Evolutionary conservation across 148 eudicot species (phyloP), one percentile per base, ranked within the genome.

Genomic region (Beta vulgaris): DNA sequence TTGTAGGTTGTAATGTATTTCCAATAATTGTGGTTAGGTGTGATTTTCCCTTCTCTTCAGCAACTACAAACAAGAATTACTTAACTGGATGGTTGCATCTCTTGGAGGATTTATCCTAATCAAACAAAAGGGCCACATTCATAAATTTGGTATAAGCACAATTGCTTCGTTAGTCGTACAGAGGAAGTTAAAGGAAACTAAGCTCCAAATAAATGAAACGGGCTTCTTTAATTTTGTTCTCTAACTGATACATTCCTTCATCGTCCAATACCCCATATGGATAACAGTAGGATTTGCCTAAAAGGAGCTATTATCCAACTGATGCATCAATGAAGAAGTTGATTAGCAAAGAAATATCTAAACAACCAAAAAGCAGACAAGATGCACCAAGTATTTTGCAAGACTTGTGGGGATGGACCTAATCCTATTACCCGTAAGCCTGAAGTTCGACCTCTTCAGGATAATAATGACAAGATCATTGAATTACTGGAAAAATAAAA

Each of bases 381-480:
- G 89, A 77, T 73, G 63, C 87, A 55, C 97, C 98, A 55, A 96
- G 92, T 66, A 82, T 92, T 67, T 96, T 68, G 99, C 99, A 54
- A 92, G 88, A 64, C 85, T 96, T 21, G 92, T 96, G 99, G 99
- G 99, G 73, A 89, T 96, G 87, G 99, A 96, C 62, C 76, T n/a
- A n/a, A n/a, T n/a, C n/a, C n/a, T 79, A 34, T 76, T 89, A 66
- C 92, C 98, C 42, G 53, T 74, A 83, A 76, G 68, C 69, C 82
- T 16, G 77, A 69, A 54, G 60, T 63, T 58, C 84, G 58, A 70
- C 76, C 76, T 14, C 48, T 74, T 34, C 83, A 85, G 69, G 82
- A 71, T 59, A 82, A 71, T 66, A 81, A 76, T 54, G 86, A 74
- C 39, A 71, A 46, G 48, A 67, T 63, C 29, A 65, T n/a, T n/a